Percentiles rank a stretch among this genome's conserved stretches.
Conservation (phyloP, 108 stramenopile species). For the Fistulifera pelliculosa region DNA sequence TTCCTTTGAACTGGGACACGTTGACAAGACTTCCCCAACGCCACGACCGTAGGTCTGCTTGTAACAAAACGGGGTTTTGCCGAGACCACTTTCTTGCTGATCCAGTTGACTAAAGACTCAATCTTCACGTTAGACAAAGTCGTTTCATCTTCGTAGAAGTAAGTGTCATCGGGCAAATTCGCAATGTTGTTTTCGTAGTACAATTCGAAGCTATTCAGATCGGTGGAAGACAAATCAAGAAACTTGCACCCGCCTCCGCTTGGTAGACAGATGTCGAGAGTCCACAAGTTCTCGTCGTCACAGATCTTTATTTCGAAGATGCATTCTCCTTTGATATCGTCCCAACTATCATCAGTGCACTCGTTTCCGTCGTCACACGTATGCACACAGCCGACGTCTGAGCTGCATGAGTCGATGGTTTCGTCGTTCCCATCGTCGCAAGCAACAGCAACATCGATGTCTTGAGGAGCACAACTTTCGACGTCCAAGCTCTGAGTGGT, state of each 20-base stretch:
- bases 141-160: not conserved
- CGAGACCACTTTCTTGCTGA: not conserved
- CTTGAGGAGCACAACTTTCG: too few species aligned
- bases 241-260: constrained; percentile 1
- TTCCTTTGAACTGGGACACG: constrained; percentile 2
- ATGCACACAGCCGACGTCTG: not conserved
- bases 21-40: constrained; percentile 3
- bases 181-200: not conserved
- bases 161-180: not conserved
- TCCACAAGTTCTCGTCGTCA: not conserved
- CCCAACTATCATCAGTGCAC: not conserved
- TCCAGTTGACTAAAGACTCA: not conserved
- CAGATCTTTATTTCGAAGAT: not conserved
- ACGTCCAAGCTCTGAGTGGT: too few species aligned
- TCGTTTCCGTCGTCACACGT: not conserved
- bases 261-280: constrained; percentile 1
- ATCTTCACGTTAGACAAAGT: not conserved
- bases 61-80: constrained; percentile 6
- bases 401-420: not conserved
- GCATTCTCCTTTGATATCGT: not conserved
- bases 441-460: not conserved
- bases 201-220: not conserved
- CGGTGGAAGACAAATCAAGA: not conserved
- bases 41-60: constrained; percentile 8
- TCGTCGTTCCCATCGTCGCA: constrained; percentile 4